A percentile compares a stretch with the other conserved stretches of the same genome.
Conservation (phyloP, 2,329 filamentous ascomycete genomes). For the Monilinia fructigena region DNA sequence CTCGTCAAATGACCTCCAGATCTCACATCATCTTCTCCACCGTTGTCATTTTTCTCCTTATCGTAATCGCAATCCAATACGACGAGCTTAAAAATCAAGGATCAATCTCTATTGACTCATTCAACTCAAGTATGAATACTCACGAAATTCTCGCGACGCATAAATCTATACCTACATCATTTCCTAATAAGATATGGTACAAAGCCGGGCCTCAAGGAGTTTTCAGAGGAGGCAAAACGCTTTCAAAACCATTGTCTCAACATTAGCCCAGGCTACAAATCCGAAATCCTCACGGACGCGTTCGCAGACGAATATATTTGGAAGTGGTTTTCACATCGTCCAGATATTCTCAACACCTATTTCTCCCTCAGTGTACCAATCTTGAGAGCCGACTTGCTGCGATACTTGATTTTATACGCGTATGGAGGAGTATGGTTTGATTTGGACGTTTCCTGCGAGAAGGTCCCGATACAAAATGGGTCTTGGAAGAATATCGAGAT, state of each 20-base stretch:
- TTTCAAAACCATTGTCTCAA: conserved; percentile 41
- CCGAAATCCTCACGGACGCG: conserved; percentile 37
- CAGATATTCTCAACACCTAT: conserved; percentile 64
- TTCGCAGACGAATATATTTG: background rate
- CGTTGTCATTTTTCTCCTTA: background rate
- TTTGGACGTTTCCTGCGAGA: conserved; percentile 52
- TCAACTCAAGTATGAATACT: background rate
- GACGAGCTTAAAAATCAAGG: background rate
- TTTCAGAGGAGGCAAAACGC: conserved; percentile 33
- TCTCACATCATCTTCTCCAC: background rate
- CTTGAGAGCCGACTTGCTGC: conserved; percentile 64
- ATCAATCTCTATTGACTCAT: background rate
- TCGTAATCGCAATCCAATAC: background rate
- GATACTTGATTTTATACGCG: conserved; percentile 66
- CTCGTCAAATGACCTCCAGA: background rate
- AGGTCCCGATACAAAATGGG: conserved; percentile 55
- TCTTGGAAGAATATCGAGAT: conserved; percentile 57
- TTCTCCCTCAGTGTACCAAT: conserved; percentile 60
- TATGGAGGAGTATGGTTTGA: conserved; percentile 54
- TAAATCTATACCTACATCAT: background rate
- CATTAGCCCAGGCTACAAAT: conserved; percentile 36
- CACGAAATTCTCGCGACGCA: background rate
- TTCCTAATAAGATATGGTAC: conserved; percentile 43
- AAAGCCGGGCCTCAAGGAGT: conserved; percentile 43
- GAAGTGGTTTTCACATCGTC: conserved; percentile 46